Base-by-base conservation (phyloP, 768 basidiomycete genomes). In the Artomyces pyxidatus region DNA sequence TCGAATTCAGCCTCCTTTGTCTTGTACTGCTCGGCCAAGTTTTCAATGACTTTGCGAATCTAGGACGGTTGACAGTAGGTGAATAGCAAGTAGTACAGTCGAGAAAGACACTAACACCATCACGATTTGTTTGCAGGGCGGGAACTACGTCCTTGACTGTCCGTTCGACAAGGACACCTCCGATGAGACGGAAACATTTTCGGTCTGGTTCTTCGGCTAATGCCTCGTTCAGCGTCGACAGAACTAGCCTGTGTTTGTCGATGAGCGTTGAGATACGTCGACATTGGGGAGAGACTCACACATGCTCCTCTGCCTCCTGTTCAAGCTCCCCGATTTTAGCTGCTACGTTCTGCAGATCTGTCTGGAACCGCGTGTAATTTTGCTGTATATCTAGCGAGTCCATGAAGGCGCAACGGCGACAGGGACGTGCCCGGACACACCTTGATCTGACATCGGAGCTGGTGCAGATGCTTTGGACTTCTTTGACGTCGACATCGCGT, bases 241-340 rank as follows among this genome's bases (percentile, higher is more conserved):
- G 75, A 8, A 99, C 96, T 14, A 99, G 73, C 37, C 94, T 97
- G 54, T 47, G 37, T 12, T 30, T 44, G 37, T 39, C n/a, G 27
- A 44, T 50, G n/a, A 39, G 43, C 45, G n/a, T n/a, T 45, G 25
- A 30, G 5, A 40, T 29, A 37, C 37, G 37, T 8, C 2, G 27
- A 48, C 42, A 51, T 30, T 6, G 29, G n/a, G 10, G 16, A 5
- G 40, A 37, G 12, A 76, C 83, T 56, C 54, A 93, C 95, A 77
- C 75, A 65, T 99, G 93, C 63, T 99, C 96, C 53, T 99, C 96
- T 17, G 90, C 81, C 61, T 99, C 96, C 56, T 85, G 81, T 65
- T 99, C 96, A 27, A 99, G 75, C 67, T 99, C 96, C 52, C 89
- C 88, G 58, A 98, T 94, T 70, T 98, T 98, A 55, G 83, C 80